Evolutionary conservation across 306 rosid genomes (phyloP), one percentile per base, ranked within the genome.

Genomic region (Dalbergia cochinchinensis): DNA sequence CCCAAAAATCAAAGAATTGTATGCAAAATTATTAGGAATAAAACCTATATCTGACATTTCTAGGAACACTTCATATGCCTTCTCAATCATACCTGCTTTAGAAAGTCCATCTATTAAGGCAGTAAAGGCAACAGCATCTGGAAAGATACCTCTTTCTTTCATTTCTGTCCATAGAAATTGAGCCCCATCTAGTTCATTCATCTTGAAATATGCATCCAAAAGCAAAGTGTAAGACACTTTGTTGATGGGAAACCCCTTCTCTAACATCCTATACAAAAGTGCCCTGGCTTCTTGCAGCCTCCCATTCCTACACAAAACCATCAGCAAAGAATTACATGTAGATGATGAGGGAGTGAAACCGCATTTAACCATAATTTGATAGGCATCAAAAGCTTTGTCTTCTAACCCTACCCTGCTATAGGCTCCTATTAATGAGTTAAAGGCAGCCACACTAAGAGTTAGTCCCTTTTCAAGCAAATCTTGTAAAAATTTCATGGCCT

Each of bases 31-130:
- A 80, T 93, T 93, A 1, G 96, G 97, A 75, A 89, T 87, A 57
- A 85, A 83, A 20, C 94, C 94, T 53, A 81, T 77, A 45, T 80
- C 78, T 44, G 71, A 74, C 94, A 91, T 93, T 73, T 91, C 90
- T 79, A 74, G 65, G 72, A 86, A 86, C 22, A 79, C 61, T 41
- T 79, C 84, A 75, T 60, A 76, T 39, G 96, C 96, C 74, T 88
- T 90, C 69, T 89, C 88, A 85, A 89, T 73, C 73, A 84, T 69
- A 72, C 96, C 94, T 16, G 85, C 86, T 74, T 81, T 91, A 8
- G 90, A 85, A 42, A 93, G 85, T 50, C 97, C 97, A 79, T 89
- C 89, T 19, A 93, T 91, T 68, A 88, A 91, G 85, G 88, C 96
- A n/a, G 97, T 71, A 67, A 86, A 89, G 55, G 94, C 85, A 71